Evolutionary conservation across 257 asterid genomes (phyloP), one percentile per base, ranked within the genome.

Genomic region (Salvia splendens): DNA sequence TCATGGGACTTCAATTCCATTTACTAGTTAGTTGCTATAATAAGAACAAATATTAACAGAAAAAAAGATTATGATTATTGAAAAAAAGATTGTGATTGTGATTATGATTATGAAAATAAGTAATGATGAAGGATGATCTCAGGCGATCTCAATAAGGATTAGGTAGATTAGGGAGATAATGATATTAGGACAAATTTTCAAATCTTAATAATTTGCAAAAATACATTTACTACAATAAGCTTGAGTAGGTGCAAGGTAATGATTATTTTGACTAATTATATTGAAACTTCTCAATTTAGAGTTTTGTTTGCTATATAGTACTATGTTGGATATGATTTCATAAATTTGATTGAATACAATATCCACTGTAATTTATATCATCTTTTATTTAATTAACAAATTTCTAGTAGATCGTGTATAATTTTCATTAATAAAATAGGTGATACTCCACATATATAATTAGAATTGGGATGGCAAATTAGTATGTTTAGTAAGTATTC

Each of bases 1-100:
- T 59, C 58, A 30, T 73, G 68, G 85, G 85, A 80, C 78, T 77
- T 67, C 46, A 12, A 35, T 48, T 33, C 41, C 20, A 20, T 14
- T 53, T 20, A 54, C 71, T 55, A 42, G 6, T 50, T 24, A n/a
- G 50, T 70, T 61, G 68, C 61, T 45, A 45, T 48, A 69, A 69
- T 32, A 62, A 55, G 17, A 32, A 58, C 69, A 72, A 60, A 60
- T 62, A 12, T 63, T 52, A 65, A 56, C 17, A 54, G 2, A 12
- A 63, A 61, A 14, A 53, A 10, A 7, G 33, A 70, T 73, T 36
- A 73, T 51, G 47, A 52, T 65, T 73, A 61, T 72, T 12, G 30
- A 24, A 24, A 24, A 24, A 24, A 24, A 24, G 30, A 24, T 24
- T 24, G 30, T 24, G 30, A 52, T n/a, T 12, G 51, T 62, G 20